Evolutionary conservation across 805 yeast genomes (phyloP), one percentile per base, ranked within the genome.

Genomic region (Schwanniomyces vanrijiae): DNA sequence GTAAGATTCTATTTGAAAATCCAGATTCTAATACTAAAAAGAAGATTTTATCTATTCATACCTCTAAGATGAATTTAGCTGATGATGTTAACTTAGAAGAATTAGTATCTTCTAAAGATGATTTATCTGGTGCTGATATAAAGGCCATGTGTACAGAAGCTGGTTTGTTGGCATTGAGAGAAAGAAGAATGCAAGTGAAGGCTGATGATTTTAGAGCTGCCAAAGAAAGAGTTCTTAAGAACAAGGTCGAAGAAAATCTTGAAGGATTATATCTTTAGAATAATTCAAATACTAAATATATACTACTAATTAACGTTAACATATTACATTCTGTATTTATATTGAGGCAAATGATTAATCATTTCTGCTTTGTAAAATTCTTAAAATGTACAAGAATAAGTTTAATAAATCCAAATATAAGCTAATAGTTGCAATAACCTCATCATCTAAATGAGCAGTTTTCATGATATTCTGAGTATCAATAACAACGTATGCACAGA

Each of bases 101-200:
- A 61, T 80, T 92, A 56, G 95, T 92, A 37, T 86, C 85, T 48
- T 77, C 92, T 28, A 92, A 91, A 77, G 97, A 92, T 66, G 98
- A 94, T 48, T 77, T 94, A 53, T 88, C 96, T 8, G 98, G 98
- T 51, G 98, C 98, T 3, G 98, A 92, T 68, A 94, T 92, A 56
- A 92, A 92, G 73, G 98, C 97, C 47, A 90, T 92, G 53, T 90
- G 97, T 66, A 91, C 98, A 1, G 98, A 92, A 66, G 97, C 98
- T 1, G 98, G 98, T 47, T 78, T 92, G 71, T 80, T 90, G 61
- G 98, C 98, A 1, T 76, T 92, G 63, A 84, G 98, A 69, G 98
- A 92, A 68, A 85, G 98, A 69, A 83, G 98, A 72, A 92, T 92
- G 96, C 95, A 90, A 73, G 98, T 92, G 34, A 89, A 92, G 29